These are phyloP conservation scores for Rhizopogon vinicolor DNA, from an alignment of 768 basidiomycete species.

Conservation along the genomic window DNA sequence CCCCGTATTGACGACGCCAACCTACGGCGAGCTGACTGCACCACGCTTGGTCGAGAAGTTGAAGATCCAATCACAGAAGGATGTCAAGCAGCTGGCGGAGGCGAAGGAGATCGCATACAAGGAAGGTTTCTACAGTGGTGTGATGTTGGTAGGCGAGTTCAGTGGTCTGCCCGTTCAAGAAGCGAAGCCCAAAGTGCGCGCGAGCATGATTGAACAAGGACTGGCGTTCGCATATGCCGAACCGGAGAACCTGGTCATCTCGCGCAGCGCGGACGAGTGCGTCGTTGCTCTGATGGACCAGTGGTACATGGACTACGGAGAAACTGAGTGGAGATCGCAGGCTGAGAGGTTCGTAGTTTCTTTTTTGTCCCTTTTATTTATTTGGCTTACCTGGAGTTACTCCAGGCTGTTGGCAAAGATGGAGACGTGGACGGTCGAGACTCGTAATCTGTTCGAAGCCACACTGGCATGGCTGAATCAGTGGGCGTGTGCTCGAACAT, in stretches of 20 bases:
- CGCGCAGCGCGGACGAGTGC: conserved; percentile 93
- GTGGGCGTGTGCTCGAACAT: conserved; percentile 99
- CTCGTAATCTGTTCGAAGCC: conserved; percentile 86
- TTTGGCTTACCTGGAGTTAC: background rate
- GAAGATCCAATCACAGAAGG: conserved; percentile 95
- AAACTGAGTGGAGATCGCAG: conserved; percentile 80
- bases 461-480: conserved; percentile 94
- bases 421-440: conserved; percentile 91
- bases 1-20: conserved; percentile 82
- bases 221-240: conserved; percentile 91
- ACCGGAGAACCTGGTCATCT: conserved; percentile 87
- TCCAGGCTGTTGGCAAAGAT: conserved; percentile 73
- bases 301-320: conserved; percentile 99
- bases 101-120: conserved; percentile 98
- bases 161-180: conserved; percentile 86
- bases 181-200: conserved; percentile 86
- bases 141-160: conserved; percentile 88
- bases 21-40: conserved; percentile 92
- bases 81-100: conserved; percentile 87
- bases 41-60: conserved; percentile 78
- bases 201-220: conserved; percentile 71
- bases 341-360: conserved; percentile 64
- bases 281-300: conserved; percentile 98
- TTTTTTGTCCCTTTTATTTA: background rate
- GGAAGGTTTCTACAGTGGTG: conserved; percentile 95